Conservation (phyloP, 1,284 basidiomycete genomes). For the Leccinum holopus region DNA sequence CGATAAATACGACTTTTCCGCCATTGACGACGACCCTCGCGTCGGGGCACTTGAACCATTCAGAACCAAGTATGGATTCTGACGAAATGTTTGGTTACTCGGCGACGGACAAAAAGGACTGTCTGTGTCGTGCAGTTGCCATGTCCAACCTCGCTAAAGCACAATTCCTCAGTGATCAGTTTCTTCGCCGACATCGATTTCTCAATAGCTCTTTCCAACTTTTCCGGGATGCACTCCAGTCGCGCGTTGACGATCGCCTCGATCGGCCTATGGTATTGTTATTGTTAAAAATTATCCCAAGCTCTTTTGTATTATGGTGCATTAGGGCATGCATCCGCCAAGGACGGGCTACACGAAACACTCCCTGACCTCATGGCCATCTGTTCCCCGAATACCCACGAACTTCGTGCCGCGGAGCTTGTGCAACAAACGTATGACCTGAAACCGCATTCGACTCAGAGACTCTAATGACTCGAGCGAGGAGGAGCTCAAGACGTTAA, state of each 20-base stretch:
- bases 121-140: not conserved
- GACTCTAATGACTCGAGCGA: not conserved
- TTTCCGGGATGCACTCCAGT: not conserved
- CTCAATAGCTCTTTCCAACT: too few species aligned
- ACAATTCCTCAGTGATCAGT: constrained; percentile 2
- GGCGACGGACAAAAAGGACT: not conserved
- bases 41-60: constrained; percentile 15
- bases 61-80: constrained; percentile 26
- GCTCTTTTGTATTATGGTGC: constrained; percentile 4
- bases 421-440: constrained; percentile 1
- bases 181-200: too few species aligned
- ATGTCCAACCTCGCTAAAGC: constrained; percentile 17
- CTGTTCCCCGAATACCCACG: not conserved
- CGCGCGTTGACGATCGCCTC: not conserved
- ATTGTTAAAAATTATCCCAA: constrained; percentile 5
- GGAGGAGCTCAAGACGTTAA: constrained; percentile 2
- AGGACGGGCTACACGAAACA: not conserved
- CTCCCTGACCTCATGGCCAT: not conserved
- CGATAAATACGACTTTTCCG: not conserved
- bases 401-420: constrained; percentile 2
- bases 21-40: not conserved
- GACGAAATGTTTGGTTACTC: constrained; percentile 19
- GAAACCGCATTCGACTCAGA: not conserved
- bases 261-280: constrained; percentile 12
- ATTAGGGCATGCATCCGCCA: not conserved